Percentiles rank a stretch among this genome's conserved stretches.
Evolutionary conservation across 1,284 basidiomycete species (phyloP).

Genomic region (Rhodotorula sp.): DNA sequence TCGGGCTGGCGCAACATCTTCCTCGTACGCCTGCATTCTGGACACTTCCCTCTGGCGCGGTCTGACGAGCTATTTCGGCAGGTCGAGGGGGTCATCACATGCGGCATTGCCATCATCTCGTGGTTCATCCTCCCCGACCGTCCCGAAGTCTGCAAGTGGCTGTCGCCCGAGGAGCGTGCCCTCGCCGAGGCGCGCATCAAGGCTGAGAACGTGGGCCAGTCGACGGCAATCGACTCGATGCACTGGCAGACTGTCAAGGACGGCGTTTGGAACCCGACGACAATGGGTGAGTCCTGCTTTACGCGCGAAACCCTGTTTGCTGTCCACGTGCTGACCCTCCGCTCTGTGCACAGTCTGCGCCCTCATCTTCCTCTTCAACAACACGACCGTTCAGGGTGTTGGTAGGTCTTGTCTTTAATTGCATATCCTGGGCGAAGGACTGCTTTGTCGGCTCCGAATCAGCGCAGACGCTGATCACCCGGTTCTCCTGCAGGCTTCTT

Average conservation of each 20-base stretch:
- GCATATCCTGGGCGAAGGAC: too few species aligned
- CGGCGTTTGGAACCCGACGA: constrained; percentile 42
- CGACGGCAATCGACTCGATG: constrained; percentile 47
- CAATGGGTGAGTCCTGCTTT: constrained; percentile 17
- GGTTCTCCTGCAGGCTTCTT: not conserved
- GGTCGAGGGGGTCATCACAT: constrained; percentile 51
- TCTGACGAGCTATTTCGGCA: not conserved
- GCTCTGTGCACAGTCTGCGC: constrained; percentile 29
- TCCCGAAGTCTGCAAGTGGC: constrained; percentile 49
- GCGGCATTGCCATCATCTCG: constrained; percentile 46
- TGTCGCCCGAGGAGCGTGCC: constrained; percentile 49
- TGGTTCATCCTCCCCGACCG: constrained; percentile 50
- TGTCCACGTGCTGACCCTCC: not conserved
- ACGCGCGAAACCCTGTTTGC: too few species aligned
- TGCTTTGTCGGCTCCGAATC: too few species aligned
- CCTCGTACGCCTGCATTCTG: not conserved
- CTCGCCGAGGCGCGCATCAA: constrained; percentile 46
- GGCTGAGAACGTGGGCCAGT: constrained; percentile 50
- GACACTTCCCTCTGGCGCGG: not conserved
- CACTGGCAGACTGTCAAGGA: constrained; percentile 38
- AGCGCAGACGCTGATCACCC: not conserved
- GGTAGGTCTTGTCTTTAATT: not conserved
- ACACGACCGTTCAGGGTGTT: constrained; percentile 48
- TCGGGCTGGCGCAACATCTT: constrained; percentile 34
- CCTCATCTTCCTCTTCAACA: constrained; percentile 48